A percentile compares a stretch with the other conserved stretches of the same genome.
Conservation (phyloP, 2,329 filamentous ascomycete genomes). For the Ascochyta koolunga region DNA sequence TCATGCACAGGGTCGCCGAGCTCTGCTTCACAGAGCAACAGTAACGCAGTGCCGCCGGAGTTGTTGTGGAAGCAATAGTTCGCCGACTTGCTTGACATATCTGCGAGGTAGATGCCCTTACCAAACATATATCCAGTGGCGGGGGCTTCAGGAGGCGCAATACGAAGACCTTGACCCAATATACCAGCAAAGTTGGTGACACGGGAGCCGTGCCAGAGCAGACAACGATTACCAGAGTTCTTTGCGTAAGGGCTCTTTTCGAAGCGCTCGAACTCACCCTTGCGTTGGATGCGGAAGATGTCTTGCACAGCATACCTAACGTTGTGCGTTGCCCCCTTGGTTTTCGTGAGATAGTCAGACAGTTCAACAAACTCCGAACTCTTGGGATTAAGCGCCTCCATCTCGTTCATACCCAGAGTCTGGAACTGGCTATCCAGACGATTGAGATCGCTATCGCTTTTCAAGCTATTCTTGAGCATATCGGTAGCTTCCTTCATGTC, state of each 20-base stretch:
- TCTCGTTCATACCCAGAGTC: slow-evolving; percentile 74
- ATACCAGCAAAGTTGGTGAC: slow-evolving; percentile 88
- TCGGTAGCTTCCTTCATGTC: slow-evolving; percentile 84
- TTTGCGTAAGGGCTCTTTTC: slow-evolving; percentile 60
- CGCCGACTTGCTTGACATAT: slow-evolving; percentile 80
- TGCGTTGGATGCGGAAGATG: slow-evolving; percentile 82
- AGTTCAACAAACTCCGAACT: slow-evolving; percentile 71
- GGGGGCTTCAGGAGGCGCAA: slow-evolving; percentile 83
- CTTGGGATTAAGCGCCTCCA: slow-evolving; percentile 68
- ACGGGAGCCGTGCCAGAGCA: slow-evolving; percentile 88
- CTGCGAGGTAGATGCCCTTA: slow-evolving; percentile 87
- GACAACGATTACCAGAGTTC: slow-evolving; percentile 68
- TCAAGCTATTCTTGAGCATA: slow-evolving; percentile 72
- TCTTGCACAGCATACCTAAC: slow-evolving; percentile 67
- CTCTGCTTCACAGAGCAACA: slow-evolving; percentile 85
- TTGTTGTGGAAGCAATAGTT: slow-evolving; percentile 71
- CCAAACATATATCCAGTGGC: slow-evolving; percentile 86
- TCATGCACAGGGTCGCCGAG: slow-evolving; percentile 76
- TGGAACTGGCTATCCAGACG: slow-evolving; percentile 74
- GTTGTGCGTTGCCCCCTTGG: slow-evolving; percentile 70
- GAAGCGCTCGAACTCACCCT: slow-evolving; percentile 75
- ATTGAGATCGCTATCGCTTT: slow-evolving; percentile 60
- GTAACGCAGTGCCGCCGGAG: slow-evolving; percentile 72
- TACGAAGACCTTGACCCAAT: slow-evolving; percentile 84
- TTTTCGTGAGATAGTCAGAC: slow-evolving; percentile 68